These are phyloP conservation scores for Colletotrichum cereale DNA, from an alignment of 2,329 filamentous ascomycete species.

Conservation along the genomic window DNA sequence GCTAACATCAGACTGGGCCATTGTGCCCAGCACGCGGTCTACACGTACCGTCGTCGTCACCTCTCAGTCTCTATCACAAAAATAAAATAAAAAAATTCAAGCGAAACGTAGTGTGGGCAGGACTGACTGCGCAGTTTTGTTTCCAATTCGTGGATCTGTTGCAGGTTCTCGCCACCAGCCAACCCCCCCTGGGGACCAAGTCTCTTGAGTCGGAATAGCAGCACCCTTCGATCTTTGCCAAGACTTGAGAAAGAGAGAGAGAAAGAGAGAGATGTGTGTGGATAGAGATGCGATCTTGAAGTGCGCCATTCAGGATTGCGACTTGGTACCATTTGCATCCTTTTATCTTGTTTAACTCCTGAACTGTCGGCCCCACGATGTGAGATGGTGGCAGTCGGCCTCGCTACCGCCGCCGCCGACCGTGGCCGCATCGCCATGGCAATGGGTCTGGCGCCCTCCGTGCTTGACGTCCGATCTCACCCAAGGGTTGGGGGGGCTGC, in stretches of 20 bases:
- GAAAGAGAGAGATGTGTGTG: too few species aligned
- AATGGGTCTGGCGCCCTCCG: neutral
- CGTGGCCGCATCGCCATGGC: neutral
- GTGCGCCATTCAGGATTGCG: neutral
- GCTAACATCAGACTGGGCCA: neutral
- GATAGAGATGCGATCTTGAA: slow-evolving; percentile 15
- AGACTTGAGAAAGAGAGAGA: neutral
- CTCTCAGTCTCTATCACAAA: neutral
- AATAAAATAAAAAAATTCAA: neutral
- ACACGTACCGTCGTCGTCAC: neutral
- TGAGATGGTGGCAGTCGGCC: slow-evolving; percentile 9
- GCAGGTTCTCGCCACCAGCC: slow-evolving; percentile 30
- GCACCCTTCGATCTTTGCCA: slow-evolving; percentile 14
- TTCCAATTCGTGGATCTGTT: slow-evolving; percentile 41
- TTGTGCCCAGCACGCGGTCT: neutral
- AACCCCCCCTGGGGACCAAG: neutral
- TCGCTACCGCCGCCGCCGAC: neutral
- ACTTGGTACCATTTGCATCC: neutral
- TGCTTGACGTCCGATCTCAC: neutral
- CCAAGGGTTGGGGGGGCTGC: neutral
- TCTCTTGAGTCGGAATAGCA: slow-evolving; percentile 23
- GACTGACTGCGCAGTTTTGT: slow-evolving; percentile 35
- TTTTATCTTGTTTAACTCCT: neutral
- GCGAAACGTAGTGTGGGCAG: slow-evolving; percentile 34
- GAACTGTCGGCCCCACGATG: neutral